Conservation (phyloP, 2,329 filamentous ascomycete genomes). For the Pseudogymnoascus sp. region DNA sequence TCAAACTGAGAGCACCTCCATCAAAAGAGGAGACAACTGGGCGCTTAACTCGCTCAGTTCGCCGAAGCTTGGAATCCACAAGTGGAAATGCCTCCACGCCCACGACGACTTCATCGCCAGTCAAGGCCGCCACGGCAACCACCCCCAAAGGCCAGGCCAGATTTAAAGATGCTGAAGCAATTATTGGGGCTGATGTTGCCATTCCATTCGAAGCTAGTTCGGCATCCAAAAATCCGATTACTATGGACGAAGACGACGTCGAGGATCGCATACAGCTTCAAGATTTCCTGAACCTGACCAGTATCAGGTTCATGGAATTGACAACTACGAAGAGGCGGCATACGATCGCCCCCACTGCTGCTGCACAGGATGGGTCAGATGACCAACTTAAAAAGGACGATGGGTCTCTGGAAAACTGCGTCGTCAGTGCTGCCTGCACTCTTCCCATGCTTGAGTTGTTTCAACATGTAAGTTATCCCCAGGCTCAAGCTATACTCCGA, state of each 20-base stretch:
- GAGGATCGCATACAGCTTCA: constrained; percentile 71
- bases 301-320: constrained; percentile 96
- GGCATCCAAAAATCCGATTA: constrained; percentile 41
- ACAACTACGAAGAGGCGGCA: constrained; percentile 92
- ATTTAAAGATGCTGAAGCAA: constrained; percentile 46
- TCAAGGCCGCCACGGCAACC: constrained; percentile 36
- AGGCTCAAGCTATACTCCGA: constrained; percentile 13
- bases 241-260: constrained; percentile 26
- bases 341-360: constrained; percentile 57
- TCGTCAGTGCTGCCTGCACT: constrained; percentile 84
- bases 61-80: constrained; percentile 39
- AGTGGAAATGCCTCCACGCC: constrained; percentile 33
- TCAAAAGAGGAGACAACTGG: constrained; percentile 61
- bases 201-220: constrained; percentile 35
- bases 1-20: constrained; percentile 62
- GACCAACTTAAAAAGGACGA: constrained; percentile 41
- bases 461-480: constrained; percentile 60
- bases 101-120: constrained; percentile 41
- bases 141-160: constrained; percentile 51
- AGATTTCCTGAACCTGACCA: constrained; percentile 90
- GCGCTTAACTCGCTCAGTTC: constrained; percentile 44
- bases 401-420: constrained; percentile 63
- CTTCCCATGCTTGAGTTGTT: constrained; percentile 91
- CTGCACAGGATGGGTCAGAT: constrained; percentile 30
- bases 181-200: constrained; percentile 32